phyloP scores from a whole-genome alignment of 1,284 basidiomycete genomes.

The Rhodotorula sp. region DNA sequence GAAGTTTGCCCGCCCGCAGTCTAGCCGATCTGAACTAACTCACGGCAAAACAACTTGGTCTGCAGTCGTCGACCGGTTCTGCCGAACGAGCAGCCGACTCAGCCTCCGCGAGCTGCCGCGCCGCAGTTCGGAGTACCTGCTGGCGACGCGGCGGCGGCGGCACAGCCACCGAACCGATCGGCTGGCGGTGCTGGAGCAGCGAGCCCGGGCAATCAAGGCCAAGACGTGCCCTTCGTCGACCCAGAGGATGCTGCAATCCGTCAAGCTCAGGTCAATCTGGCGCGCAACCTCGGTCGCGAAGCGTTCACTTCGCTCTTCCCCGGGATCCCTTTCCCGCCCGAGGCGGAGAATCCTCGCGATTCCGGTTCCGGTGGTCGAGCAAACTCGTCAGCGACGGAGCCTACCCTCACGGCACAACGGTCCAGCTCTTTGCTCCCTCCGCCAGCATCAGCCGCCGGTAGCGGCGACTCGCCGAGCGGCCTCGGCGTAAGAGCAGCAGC shows the following conservation, averaged over 20 bases:
- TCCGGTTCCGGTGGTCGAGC: background rate
- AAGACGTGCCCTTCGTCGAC: background rate
- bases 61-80: slow-evolving; percentile 35
- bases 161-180: too few species aligned
- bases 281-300: slow-evolving; percentile 34
- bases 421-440: background rate
- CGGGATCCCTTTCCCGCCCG: slow-evolving; percentile 30
- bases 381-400: background rate
- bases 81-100: slow-evolving; percentile 24
- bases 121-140: too few species aligned
- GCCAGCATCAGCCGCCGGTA: background rate
- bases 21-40: slow-evolving; percentile 7
- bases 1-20: too few species aligned
- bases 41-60: too few species aligned
- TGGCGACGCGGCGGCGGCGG: too few species aligned
- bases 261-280: slow-evolving; percentile 40
- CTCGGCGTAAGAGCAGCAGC: background rate
- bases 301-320: slow-evolving; percentile 38
- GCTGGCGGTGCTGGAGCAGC: background rate
- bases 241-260: slow-evolving; percentile 17
- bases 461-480: background rate
- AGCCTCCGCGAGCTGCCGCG: background rate
- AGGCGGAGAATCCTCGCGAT: slow-evolving; percentile 8
- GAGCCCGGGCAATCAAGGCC: background rate
- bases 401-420: too few species aligned